Conservation (phyloP, 2,329 filamentous ascomycete species). For the Grosmannia clavigera region DNA sequence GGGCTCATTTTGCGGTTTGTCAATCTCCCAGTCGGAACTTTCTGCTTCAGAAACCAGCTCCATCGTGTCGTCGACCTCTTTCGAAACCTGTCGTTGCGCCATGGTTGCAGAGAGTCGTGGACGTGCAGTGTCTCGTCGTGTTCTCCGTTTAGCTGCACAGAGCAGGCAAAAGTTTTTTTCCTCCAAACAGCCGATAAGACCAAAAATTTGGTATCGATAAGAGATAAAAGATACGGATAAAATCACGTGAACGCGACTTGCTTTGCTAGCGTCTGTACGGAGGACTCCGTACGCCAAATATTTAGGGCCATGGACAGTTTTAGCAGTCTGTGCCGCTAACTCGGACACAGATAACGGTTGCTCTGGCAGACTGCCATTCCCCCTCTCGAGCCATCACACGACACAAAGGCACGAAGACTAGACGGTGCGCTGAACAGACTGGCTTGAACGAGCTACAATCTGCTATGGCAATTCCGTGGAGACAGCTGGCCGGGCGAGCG, state of each 20-base stretch:
- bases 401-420: too few species aligned
- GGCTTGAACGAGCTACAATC: too few species aligned
- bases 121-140: neutral
- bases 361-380: too few species aligned
- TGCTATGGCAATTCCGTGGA: neutral
- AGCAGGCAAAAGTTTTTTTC: neutral
- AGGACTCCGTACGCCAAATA: too few species aligned
- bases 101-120: constrained; percentile 3
- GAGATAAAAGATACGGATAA: neutral
- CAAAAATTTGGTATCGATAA: neutral
- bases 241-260: neutral
- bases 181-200: neutral
- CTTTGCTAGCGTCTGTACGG: too few species aligned
- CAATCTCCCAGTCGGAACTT: neutral
- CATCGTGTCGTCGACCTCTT: neutral
- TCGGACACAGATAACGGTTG: too few species aligned
- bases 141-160: neutral
- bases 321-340: too few species aligned
- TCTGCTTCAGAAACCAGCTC: constrained; percentile 7
- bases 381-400: too few species aligned
- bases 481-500: neutral
- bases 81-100: neutral
- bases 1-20: neutral
- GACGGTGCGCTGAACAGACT: too few species aligned
- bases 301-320: too few species aligned